A percentile compares a stretch with the other conserved stretches of the same genome.
Conservation (phyloP, 2,329 filamentous ascomycete genomes). For the Sporothrix euskadiensis region DNA sequence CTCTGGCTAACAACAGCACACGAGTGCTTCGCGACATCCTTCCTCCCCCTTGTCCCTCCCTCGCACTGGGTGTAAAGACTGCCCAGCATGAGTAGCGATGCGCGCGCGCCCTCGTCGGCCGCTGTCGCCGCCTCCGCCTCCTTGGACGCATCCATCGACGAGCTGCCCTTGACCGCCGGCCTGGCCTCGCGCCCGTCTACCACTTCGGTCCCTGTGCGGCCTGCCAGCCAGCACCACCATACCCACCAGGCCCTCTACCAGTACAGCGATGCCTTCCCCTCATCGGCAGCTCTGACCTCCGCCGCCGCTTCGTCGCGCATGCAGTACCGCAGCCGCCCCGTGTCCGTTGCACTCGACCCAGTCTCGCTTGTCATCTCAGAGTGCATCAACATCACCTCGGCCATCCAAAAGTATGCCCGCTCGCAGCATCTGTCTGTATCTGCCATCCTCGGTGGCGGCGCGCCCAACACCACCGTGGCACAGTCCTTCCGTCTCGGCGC, state of each 20-base stretch:
- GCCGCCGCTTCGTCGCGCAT: constrained; percentile 46
- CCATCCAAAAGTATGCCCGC: constrained; percentile 95
- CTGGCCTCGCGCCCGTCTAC: constrained; percentile 23
- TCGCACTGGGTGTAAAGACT: not conserved
- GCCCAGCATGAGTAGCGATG: constrained; percentile 43
- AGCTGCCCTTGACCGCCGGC: constrained; percentile 28
- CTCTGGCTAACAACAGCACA: not conserved
- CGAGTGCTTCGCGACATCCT: not conserved
- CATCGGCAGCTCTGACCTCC: constrained; percentile 1
- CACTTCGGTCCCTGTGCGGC: constrained; percentile 35
- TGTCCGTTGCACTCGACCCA: constrained; percentile 84
- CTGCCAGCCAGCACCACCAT: constrained; percentile 28
- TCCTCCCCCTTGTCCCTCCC: not conserved
- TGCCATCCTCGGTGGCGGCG: constrained; percentile 79
- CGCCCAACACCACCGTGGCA: constrained; percentile 53
- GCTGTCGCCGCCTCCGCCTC: constrained; percentile 21
- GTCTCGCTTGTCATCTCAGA: constrained; percentile 94
- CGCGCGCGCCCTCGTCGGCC: constrained; percentile 33
- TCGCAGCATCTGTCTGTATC: constrained; percentile 96
- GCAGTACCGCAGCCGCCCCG: constrained; percentile 61
- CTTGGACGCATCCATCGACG: constrained; percentile 35
- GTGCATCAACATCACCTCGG: constrained; percentile 97
- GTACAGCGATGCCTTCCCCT: not conserved
- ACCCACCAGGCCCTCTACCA: not conserved
- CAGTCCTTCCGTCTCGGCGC: constrained; percentile 36